Base-by-base conservation (phyloP, 2,329 filamentous ascomycete genomes). In the Lachnellula hyalina region DNA sequence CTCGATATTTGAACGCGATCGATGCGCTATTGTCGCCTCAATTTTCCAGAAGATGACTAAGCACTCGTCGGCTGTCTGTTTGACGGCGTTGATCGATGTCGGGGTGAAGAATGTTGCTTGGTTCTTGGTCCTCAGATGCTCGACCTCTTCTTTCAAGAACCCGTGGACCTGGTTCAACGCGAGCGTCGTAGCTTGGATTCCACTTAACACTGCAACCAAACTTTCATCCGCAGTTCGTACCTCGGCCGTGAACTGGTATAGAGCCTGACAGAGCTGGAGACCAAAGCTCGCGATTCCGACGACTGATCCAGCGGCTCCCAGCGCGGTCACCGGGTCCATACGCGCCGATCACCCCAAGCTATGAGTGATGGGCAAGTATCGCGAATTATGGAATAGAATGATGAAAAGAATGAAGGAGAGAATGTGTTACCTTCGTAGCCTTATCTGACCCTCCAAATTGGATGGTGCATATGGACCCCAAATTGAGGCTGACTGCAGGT, bases 251-350 rank as follows among this genome's bases (percentile, higher is more conserved):
- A 51, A 51, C 6, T 42, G 25, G n/a, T 51, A 23, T 7, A 51
- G 17, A 28, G 42, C 23, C 32, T 51, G 49, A 8, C 35, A 23
- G 21, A 51, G 49, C 41, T 53, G 42, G 28, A 53, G 42, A 41
- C 51, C 45, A 17, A 53, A 48, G 36, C 28, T 45, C 15, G 44
- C 51, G 45, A 53, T 53, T 12, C 51, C 51, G 17, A 53, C 44
- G 17, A 53, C 42, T 15, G 51, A 53, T n/a, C 51, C 51, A 25
- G 40, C 51, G 17, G 45, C 51, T n/a, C 51, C 51, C 19, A 53
- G 51, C 38, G 40, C 35, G 28, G 45, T 53, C 4, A 53, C 34
- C 5, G 51, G 51, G 36, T 53, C 51, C 51, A 35, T 65, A 21
- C 23, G 23, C 6, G 23, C 23, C 23, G 23, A 25, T 25, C 23